Base-by-base conservation (phyloP, 257 asterid species). In the Hygrophila difformis region DNA sequence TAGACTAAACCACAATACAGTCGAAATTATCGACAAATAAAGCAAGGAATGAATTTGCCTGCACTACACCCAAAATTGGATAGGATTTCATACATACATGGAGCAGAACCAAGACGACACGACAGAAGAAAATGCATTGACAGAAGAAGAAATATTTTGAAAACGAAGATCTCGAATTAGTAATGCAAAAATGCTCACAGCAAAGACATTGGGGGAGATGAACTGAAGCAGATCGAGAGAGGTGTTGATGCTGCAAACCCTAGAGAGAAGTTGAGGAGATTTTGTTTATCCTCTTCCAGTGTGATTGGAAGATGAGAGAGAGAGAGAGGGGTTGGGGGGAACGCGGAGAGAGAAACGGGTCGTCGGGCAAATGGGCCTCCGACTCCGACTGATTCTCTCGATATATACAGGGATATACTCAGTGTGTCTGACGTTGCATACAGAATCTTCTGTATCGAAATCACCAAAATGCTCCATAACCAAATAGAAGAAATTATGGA, bases 201-300 rank as follows among this genome's bases (percentile, higher is more conserved):
- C 49, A 44, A 35, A 65, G 24, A 46, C 64, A 63, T 50, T 44
- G 63, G 51, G 48, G 60, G 57, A 47, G 47, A 40, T 29, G 48
- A 44, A 40, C 29, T 51, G 69, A 42, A 57, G 58, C 54, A 55
- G 63, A 64, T 58, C 55, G 60, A 48, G 14, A 28, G 49, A 41
- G 56, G n/a, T n/a, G 48, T 31, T 26, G 21, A 31, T n/a, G 51
- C 16, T 37, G 70, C 53, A 67, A 69, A 66, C 77, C 79, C 85
- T 78, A 24, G 59, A 47, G 20, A 48, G 38, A 41, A 42, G 6
- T 16, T 13, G 19, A 39, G 43, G 59, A 43, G 58, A 14, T 24
- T 22, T 11, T 60, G 21, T 35, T 37, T 38, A 39, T 41, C 21
- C 46, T 33, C 60, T 53, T 43, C 49, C 26, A 63, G 66, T 62